phyloP scores from a whole-genome alignment of 192 early-diverging fungal genomes.

The Phycomyces nitens region DNA sequence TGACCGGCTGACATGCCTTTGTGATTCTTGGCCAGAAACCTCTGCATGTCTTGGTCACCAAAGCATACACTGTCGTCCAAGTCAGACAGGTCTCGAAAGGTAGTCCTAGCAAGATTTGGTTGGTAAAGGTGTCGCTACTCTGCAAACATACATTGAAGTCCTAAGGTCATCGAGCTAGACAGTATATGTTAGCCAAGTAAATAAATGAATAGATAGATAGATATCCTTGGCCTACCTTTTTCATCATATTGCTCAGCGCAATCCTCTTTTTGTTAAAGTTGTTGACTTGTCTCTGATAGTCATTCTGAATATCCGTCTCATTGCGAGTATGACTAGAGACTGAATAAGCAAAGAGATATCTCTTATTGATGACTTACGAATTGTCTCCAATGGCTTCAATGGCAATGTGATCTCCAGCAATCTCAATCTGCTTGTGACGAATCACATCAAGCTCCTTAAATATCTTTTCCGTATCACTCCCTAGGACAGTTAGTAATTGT shows the following conservation, averaged over 20 bases:
- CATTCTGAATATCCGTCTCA: neutral
- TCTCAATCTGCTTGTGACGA: conserved; percentile 25
- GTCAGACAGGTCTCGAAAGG: too few species aligned
- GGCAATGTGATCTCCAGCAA: conserved; percentile 27
- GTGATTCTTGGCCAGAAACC: too few species aligned
- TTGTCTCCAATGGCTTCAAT: conserved; percentile 22
- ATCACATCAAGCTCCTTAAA: conserved; percentile 25
- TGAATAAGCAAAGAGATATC: neutral
- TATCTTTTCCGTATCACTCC: conserved; percentile 16
- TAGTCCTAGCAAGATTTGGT: neutral
- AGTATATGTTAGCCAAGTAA: neutral
- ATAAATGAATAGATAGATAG: neutral
- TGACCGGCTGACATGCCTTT: too few species aligned
- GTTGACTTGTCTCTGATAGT: conserved; percentile 6
- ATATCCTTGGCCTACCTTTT: conserved; percentile 22
- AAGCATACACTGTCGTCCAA: too few species aligned
- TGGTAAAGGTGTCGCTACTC: neutral
- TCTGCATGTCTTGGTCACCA: too few species aligned
- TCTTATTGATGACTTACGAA: conserved; percentile 5
- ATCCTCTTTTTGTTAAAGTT: conserved; percentile 15
- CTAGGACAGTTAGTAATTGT: neutral
- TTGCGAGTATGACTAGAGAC: too few species aligned
- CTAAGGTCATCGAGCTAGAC: neutral
- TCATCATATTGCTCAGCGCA: conserved; percentile 10
- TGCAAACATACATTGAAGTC: neutral